A percentile compares a stretch with the other conserved stretches of the same genome.
Conservation (phyloP, 441 rosid genomes). For the Biscutella laevigata region DNA sequence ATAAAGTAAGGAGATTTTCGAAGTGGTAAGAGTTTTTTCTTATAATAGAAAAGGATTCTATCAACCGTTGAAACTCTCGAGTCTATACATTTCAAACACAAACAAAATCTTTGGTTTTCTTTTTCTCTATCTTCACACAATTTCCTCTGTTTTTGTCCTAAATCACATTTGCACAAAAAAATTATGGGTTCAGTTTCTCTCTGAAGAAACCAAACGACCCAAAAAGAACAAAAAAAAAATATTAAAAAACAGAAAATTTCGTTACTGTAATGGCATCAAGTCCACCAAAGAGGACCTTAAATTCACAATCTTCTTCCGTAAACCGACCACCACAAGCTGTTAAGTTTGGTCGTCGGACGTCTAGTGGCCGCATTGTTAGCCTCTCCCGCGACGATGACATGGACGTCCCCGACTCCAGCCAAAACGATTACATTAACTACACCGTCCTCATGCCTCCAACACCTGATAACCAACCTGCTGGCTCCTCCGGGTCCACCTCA, state of each 20-base stretch:
- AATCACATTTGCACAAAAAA: constrained; percentile 19
- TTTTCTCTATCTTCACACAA: too few relatives aligned
- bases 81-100: too few relatives aligned
- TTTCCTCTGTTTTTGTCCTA: constrained; percentile 14
- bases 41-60: constrained; percentile 21
- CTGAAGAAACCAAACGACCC: constrained; percentile 19
- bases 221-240: constrained; percentile 7
- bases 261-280: constrained; percentile 38
- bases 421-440: constrained; percentile 70
- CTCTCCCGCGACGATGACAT: constrained; percentile 70
- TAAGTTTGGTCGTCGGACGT: constrained; percentile 54
- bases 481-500: constrained; percentile 26
- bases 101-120: too few relatives aligned
- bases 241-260: too few relatives aligned
- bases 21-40: constrained; percentile 8
- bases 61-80: constrained; percentile 13
- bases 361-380: constrained; percentile 69
- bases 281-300: constrained; percentile 33
- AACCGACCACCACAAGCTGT: constrained; percentile 58
- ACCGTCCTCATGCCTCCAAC: constrained; percentile 89
- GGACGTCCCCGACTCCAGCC: constrained; percentile 51
- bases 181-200: constrained; percentile 24
- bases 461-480: constrained; percentile 80
- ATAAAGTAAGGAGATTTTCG: constrained; percentile 24
- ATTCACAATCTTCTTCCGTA: constrained; percentile 34